A percentile compares a stretch with the other conserved stretches of the same genome.
Evolutionary conservation across 176 grass and related monocot species (phyloP).

Genomic region (Guadua angustifolia): DNA sequence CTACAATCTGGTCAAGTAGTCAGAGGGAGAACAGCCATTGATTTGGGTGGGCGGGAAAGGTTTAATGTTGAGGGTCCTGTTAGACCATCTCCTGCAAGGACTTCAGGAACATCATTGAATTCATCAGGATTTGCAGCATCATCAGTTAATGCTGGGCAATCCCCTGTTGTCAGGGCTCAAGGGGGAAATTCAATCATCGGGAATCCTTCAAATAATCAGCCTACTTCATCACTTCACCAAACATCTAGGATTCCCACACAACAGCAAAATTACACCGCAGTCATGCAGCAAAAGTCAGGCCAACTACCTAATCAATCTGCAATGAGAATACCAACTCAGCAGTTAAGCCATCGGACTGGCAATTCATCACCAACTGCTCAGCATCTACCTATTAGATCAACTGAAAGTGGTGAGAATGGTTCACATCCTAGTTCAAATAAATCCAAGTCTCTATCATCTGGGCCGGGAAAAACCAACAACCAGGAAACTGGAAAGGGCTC

Average conservation of each 20-base stretch:
- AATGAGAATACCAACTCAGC: constrained; percentile 48
- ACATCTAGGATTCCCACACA: constrained; percentile 56
- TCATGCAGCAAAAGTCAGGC: constrained; percentile 56
- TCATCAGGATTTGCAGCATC: constrained; percentile 51
- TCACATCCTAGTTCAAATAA: constrained; percentile 60
- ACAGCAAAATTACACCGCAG: constrained; percentile 50
- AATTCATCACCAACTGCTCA: constrained; percentile 52
- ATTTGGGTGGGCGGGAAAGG: constrained; percentile 56
- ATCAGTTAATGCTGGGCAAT: constrained; percentile 46
- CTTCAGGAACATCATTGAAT: constrained; percentile 12
- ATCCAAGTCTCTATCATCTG: constrained; percentile 46
- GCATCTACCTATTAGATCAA: constrained; percentile 47
- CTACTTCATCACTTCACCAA: constrained; percentile 51
- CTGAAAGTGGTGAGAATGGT: constrained; percentile 59
- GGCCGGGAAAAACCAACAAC: constrained; percentile 47
- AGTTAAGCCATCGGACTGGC: constrained; percentile 46
- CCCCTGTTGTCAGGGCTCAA: constrained; percentile 50
- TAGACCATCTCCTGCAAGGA: constrained; percentile 48
- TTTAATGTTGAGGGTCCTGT: constrained; percentile 58
- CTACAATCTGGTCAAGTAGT: constrained; percentile 55
- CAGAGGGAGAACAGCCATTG: constrained; percentile 51
- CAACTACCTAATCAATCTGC: constrained; percentile 53
- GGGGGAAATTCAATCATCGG: constrained; percentile 50
- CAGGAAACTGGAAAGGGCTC: constrained; percentile 64
- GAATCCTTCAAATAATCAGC: constrained; percentile 54